Conservation (phyloP, 176 grass and related monocot genomes). For the Puya raimondii region DNA sequence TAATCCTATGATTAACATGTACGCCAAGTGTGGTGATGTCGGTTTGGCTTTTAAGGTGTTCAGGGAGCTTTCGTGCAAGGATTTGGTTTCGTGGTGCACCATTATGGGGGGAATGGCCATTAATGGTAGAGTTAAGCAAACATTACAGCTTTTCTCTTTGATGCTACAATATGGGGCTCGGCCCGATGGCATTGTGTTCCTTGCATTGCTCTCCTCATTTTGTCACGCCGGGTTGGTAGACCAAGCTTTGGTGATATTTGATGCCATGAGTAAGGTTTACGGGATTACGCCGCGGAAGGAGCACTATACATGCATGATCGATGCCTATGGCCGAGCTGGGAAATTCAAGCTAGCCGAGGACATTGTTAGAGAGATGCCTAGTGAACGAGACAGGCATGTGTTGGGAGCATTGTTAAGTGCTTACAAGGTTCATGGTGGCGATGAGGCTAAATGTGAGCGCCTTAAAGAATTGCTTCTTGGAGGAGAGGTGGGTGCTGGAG, state of each 20-base stretch:
- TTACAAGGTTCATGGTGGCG: slow-evolving; percentile 5
- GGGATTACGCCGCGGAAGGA: slow-evolving; percentile 20
- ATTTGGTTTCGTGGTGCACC: slow-evolving; percentile 47
- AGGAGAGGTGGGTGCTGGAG: slow-evolving; percentile 21
- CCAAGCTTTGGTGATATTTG: slow-evolving; percentile 24
- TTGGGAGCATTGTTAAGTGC: slow-evolving; percentile 33
- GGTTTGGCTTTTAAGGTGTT: slow-evolving; percentile 32
- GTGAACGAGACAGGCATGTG: slow-evolving; percentile 13
- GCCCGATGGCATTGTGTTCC: slow-evolving; percentile 37
- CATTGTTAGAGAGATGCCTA: slow-evolving; percentile 17
- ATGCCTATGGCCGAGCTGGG: slow-evolving; percentile 38
- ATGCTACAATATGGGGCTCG: slow-evolving; percentile 33
- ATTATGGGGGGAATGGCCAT: slow-evolving; percentile 40
- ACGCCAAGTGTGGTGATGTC: slow-evolving; percentile 42
- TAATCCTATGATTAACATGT: slow-evolving; percentile 44
- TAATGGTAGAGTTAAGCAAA: slow-evolving; percentile 27
- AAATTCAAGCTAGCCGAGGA: slow-evolving; percentile 11
- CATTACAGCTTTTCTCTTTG: slow-evolving; percentile 41
- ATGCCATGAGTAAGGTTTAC: slow-evolving; percentile 39
- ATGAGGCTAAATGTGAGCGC: background rate
- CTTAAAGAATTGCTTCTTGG: slow-evolving; percentile 16
- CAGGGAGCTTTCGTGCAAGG: slow-evolving; percentile 19
- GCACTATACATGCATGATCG: slow-evolving; percentile 49
- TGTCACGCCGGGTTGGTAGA: slow-evolving; percentile 30
- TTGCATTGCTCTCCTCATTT: slow-evolving; percentile 40